phyloP scores from a whole-genome alignment of 345 rosid species.

The Linum lewisii region DNA sequence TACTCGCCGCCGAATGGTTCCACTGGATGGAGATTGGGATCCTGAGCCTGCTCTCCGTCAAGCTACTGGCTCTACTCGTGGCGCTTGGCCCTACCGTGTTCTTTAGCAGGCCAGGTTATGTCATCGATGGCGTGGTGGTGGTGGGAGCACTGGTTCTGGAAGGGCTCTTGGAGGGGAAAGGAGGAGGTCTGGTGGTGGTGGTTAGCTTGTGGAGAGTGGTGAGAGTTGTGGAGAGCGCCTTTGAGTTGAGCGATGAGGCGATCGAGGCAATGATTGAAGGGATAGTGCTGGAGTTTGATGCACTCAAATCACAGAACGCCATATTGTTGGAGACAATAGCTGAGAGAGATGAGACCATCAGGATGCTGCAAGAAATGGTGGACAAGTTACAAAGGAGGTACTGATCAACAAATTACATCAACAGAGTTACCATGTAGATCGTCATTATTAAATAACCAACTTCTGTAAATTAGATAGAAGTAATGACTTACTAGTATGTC shows the following conservation, averaged over 20 bases:
- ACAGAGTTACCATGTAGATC: too few species aligned
- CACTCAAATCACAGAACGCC: constrained; percentile 33
- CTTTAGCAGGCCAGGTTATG: constrained; percentile 38
- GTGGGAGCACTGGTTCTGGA: constrained; percentile 48
- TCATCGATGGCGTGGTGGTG: constrained; percentile 42
- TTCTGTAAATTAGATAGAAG: too few species aligned
- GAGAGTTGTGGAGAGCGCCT: constrained; percentile 56
- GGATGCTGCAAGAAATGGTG: constrained; percentile 15
- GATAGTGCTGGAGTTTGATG: constrained; percentile 41
- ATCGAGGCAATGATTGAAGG: constrained; percentile 49
- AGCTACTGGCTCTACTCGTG: constrained; percentile 29
- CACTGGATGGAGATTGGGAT: constrained; percentile 55
- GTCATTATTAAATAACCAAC: too few species aligned
- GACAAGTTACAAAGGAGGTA: constrained; percentile 25
- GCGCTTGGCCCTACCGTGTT: constrained; percentile 31
- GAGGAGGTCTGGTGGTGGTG: constrained; percentile 55
- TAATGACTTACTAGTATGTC: too few species aligned
- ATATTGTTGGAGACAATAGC: constrained; percentile 25
- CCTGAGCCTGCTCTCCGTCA: constrained; percentile 38
- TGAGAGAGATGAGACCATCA: constrained; percentile 26
- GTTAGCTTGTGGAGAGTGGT: constrained; percentile 67
- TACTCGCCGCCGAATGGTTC: constrained; percentile 32
- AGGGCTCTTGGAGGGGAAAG: constrained; percentile 34
- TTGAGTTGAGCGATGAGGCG: constrained; percentile 70
- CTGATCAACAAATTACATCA: too few species aligned